Evolutionary conservation across 2,329 filamentous ascomycete genomes (phyloP).

Genomic region (Penicillium sp.): DNA sequence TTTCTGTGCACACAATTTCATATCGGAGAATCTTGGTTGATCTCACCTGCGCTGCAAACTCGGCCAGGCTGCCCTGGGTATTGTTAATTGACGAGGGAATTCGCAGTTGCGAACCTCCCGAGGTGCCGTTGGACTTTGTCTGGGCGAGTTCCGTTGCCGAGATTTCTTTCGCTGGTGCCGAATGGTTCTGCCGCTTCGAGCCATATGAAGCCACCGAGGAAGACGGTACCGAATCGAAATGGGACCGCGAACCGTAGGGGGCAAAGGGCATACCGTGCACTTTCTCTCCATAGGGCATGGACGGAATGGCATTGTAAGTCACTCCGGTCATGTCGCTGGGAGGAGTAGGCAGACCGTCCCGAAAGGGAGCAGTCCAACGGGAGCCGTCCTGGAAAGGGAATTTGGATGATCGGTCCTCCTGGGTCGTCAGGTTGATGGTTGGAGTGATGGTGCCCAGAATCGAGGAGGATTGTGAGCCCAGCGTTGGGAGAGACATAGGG

Average conservation of each 20-base stretch:
- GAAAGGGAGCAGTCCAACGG: constrained; percentile 34
- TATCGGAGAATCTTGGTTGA: neutral
- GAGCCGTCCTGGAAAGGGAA: constrained; percentile 18
- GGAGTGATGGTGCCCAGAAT: constrained; percentile 27
- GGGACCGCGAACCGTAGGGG: constrained; percentile 21
- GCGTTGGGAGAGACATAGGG: constrained; percentile 35
- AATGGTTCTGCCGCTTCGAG: constrained; percentile 23
- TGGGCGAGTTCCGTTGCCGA: constrained; percentile 20
- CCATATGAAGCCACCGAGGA: constrained; percentile 16
- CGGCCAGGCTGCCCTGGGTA: constrained; percentile 68
- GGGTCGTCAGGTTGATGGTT: constrained; percentile 20
- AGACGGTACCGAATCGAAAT: constrained; percentile 20
- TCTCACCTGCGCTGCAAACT: constrained; percentile 74
- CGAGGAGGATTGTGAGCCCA: constrained; percentile 26
- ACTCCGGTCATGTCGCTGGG: constrained; percentile 42
- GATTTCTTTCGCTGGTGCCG: constrained; percentile 21
- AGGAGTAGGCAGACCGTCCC: constrained; percentile 41
- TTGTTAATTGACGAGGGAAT: constrained; percentile 72
- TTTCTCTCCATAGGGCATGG: constrained; percentile 31
- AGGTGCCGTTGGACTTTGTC: constrained; percentile 30
- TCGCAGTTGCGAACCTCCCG: constrained; percentile 54
- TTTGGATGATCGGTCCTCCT: constrained; percentile 12
- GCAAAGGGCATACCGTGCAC: constrained; percentile 24
- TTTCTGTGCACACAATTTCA: neutral
- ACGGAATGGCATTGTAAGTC: constrained; percentile 32